Evolutionary conservation across 78 protist genomes (phyloP).

Genomic region (Capsaspora owczarzaki): DNA sequence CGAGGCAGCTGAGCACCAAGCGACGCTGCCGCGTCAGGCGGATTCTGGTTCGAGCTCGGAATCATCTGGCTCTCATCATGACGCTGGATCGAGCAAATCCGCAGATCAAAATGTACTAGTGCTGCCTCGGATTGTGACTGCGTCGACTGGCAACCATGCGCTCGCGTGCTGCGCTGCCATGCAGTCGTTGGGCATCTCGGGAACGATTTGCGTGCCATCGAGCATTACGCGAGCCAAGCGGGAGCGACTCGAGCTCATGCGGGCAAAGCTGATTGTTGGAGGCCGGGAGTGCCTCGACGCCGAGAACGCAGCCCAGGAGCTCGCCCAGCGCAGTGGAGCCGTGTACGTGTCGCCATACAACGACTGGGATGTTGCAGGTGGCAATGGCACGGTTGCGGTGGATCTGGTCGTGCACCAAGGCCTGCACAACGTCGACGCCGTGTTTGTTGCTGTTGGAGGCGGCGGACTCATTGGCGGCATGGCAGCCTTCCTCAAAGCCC

Average conservation of each 20-base stretch:
- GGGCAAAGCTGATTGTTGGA: too few species aligned
- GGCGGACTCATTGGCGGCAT: slow-evolving; percentile 26
- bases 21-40: too few species aligned
- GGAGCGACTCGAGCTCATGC: too few species aligned
- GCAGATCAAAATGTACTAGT: too few species aligned
- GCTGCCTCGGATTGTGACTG: slow-evolving; percentile 15
- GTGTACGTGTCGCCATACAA: slow-evolving; percentile 24
- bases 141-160: slow-evolving; percentile 31
- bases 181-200: too few species aligned
- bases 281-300: too few species aligned
- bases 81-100: too few species aligned
- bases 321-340: neutral
- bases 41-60: too few species aligned
- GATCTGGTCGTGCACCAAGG: neutral
- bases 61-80: too few species aligned
- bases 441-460: slow-evolving; percentile 22
- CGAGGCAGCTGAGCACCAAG: neutral
- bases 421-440: neutral
- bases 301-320: too few species aligned
- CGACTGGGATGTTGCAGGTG: slow-evolving; percentile 13
- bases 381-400: slow-evolving; percentile 19
- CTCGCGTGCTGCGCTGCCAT: neutral
- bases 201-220: too few species aligned
- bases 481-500: neutral
- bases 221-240: too few species aligned